Base-by-base conservation (phyloP, 306 rosid species). In the Erythrophleum fordii region DNA sequence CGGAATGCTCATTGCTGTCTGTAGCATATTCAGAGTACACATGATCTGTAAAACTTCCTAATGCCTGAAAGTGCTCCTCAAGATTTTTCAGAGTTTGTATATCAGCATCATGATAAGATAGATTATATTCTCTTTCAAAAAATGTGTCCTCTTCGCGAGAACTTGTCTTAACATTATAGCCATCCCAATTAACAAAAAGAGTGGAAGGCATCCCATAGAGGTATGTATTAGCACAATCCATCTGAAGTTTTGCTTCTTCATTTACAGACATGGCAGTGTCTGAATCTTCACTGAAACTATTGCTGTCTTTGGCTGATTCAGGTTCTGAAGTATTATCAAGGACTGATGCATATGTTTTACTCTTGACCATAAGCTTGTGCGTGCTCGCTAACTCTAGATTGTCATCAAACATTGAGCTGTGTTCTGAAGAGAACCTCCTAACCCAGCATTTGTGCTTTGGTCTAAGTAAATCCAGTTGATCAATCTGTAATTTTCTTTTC, bases 401-500 rank as follows among this genome's bases (percentile, higher is more conserved):
- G 77, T 59, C 80, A 18, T 69, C 83, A 14, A 77, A 67, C 48
- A 18, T 52, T 77, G 72, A 76, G 74, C 51, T 51, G 2, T 61
- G 37, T 69, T 73, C 90, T n/a, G 69, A 76, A 34, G 85, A 78
- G 58, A 69, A 61, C 28, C 56, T 76, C 41, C 68, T 73, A 51
- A 75, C 81, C 86, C 87, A 79, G 82, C 88, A 89, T 77, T 74
- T 87, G 62, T 88, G 90, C 87, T 90, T 90, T 55, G 88, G 78
- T 78, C 70, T 76, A 23, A 86, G 97, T 76, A 91, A 81, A 80
- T 82, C 90, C 62, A 82, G 62, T 68, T 85, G 87, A 73, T 90
- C 90, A 2, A 68, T 71, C 61, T 82, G 87, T 39, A 84, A 41
- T 73, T 91, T 93, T 85, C 97, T 88, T 76, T 91, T 93, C 88